Evolutionary conservation across 2,329 filamentous ascomycete species (phyloP).

Genomic region (Beauveria sp.): DNA sequence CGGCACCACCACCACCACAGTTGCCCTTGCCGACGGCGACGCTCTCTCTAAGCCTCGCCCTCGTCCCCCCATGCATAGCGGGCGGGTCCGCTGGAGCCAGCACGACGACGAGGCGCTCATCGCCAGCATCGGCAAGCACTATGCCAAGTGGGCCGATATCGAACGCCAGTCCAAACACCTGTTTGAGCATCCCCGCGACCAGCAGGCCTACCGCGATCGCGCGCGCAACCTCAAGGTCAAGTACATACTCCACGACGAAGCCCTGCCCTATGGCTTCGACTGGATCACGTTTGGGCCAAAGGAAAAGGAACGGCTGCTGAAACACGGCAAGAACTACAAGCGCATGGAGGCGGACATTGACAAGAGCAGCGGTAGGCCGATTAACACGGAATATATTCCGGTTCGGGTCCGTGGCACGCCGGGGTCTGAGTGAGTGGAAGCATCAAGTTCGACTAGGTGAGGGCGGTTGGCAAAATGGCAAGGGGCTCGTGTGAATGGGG

Average conservation of each 20-base stretch:
- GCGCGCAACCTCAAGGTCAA: constrained; percentile 50
- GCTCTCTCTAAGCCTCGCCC: background rate
- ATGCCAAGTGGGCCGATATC: constrained; percentile 25
- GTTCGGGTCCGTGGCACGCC: too few relatives aligned
- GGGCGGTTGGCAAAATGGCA: too few relatives aligned
- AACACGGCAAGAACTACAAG: constrained; percentile 38
- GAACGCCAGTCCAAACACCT: constrained; percentile 17
- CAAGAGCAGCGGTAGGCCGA: background rate
- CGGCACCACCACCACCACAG: background rate
- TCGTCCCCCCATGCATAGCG: background rate
- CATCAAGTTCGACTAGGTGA: too few relatives aligned
- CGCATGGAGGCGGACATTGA: background rate
- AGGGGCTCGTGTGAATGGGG: too few relatives aligned
- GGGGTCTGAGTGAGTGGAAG: too few relatives aligned
- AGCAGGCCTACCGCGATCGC: constrained; percentile 51
- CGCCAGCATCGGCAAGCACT: constrained; percentile 27
- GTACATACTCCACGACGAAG: constrained; percentile 35
- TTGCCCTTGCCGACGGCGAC: too few relatives aligned
- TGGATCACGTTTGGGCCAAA: constrained; percentile 41
- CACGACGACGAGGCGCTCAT: constrained; percentile 35
- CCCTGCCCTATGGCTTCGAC: constrained; percentile 42
- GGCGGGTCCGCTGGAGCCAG: constrained; percentile 33
- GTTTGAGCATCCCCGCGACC: constrained; percentile 39
- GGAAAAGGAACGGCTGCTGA: constrained; percentile 34
- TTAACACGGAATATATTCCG: background rate